Base-by-base conservation (phyloP, 2,329 filamentous ascomycete genomes). In the Boeremia lycopersici region DNA sequence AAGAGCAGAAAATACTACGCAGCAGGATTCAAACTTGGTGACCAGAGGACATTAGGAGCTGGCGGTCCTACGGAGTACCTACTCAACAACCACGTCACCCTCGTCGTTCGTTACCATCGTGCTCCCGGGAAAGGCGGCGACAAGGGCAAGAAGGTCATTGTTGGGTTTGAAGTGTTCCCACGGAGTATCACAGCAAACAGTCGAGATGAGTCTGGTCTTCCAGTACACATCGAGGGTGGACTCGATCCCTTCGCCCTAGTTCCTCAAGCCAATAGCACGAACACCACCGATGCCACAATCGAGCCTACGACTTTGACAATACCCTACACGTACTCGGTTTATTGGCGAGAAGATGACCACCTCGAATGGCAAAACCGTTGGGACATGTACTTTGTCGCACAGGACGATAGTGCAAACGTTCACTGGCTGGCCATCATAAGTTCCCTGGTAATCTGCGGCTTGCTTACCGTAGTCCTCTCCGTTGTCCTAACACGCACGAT, bases 401-500 rank as follows among this genome's bases (percentile, higher is more conserved):
- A 95, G 70, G 88, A 91, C 53, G 90, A 93, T 62, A 89, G 89
- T 40, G 87, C 85, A 25, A 87, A 86, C 70, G 90, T 93, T 23
- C 91, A 96, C 72, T 96, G 91, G 90, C 81, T 96, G 51, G 91
- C 91, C 31, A 93, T 96, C 60, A 76, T 95, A 74, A 96, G 96
- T 77, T 95, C 91, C 0, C 76, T 96, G 61, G 88, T 92, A 61
- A 95, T 96, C 62, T 90, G 89, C 44, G 88, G 88, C 6, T 79
- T 95, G 31, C 79, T 96, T 36, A 92, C 89, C 1, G 87, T 88
- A 15, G 86, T 91, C 31, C 89, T 95, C 23, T 84, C 90, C 54
- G 89, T 96, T 70, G 93, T 96, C 56, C 80, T 95, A 64, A 84
- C 89, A 28, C 86, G 89, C 65, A 96, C 91, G 0, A 85, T 93